phyloP scores from a whole-genome alignment of 2,329 filamentous ascomycete genomes.

The Colletotrichum trifolii region DNA sequence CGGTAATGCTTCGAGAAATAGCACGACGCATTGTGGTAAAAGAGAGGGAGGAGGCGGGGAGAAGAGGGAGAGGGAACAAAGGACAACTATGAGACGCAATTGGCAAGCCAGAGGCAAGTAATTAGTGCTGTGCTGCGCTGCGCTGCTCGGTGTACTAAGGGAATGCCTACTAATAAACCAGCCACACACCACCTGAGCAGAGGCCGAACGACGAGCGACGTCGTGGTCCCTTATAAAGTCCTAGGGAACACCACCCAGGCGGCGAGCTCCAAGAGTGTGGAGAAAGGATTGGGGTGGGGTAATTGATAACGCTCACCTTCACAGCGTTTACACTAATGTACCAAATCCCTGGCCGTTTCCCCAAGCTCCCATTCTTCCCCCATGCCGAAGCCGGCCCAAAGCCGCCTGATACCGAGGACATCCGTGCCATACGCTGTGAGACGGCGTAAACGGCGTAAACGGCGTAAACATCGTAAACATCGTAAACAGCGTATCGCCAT shows the following conservation, averaged over 20 bases:
- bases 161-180: constrained; percentile 15
- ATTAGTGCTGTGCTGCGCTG: constrained; percentile 1
- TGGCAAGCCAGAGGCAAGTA: constrained; percentile 20
- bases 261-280: constrained; percentile 35
- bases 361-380: constrained; percentile 10
- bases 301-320: constrained; percentile 15
- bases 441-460: constrained; percentile 29
- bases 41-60: constrained; percentile 5
- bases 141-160: constrained; percentile 2
- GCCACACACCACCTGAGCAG: constrained; percentile 32
- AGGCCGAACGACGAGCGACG: constrained; percentile 29
- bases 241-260: constrained; percentile 10
- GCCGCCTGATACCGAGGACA: constrained; percentile 37
- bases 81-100: constrained; percentile 20
- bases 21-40: constrained; percentile 57
- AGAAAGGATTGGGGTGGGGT: constrained; percentile 35
- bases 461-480: constrained; percentile 29
- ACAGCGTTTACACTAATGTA: not conserved
- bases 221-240: constrained; percentile 35
- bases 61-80: not conserved
- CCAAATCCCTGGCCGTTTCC: constrained; percentile 15
- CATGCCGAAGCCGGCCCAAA: constrained; percentile 33
- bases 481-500: constrained; percentile 29
- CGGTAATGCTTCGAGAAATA: constrained; percentile 52
- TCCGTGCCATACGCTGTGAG: constrained; percentile 6